Conservation (phyloP, 768 basidiomycete genomes). For the Stropharia rugosoannulata region DNA sequence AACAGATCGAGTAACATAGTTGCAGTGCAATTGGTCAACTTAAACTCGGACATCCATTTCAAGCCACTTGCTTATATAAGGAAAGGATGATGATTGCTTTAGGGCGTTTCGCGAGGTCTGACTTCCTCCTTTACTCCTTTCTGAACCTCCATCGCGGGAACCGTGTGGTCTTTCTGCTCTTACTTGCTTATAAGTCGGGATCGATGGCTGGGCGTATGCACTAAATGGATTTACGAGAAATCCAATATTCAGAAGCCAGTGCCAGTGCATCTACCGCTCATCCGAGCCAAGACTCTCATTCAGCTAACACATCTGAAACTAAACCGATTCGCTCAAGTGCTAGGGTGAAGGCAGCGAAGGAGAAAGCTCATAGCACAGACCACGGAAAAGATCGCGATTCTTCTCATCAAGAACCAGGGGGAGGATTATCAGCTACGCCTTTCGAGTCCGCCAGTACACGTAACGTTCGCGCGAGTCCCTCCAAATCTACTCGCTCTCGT, state of each 20-base stretch:
- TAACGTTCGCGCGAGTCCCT: conserved; percentile 42
- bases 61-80: conserved; percentile 51
- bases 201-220: conserved; percentile 87
- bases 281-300: conserved; percentile 35
- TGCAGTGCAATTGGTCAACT: too few relatives aligned
- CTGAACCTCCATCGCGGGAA: conserved; percentile 27
- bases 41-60: conserved; percentile 10
- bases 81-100: conserved; percentile 32
- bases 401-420: conserved; percentile 30
- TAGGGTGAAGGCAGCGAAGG: conserved; percentile 72
- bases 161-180: conserved; percentile 26
- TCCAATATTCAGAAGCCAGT: conserved; percentile 69
- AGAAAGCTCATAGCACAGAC: conserved; percentile 61
- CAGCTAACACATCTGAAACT: conserved; percentile 44
- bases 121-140: conserved; percentile 29
- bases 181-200: conserved; percentile 39
- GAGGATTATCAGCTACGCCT: conserved; percentile 28
- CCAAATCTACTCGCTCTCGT: conserved; percentile 52
- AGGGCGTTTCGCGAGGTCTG: conserved; percentile 33
- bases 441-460: conserved; percentile 35
- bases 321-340: conserved; percentile 72
- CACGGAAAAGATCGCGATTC: conserved; percentile 55
- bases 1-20: too few relatives aligned
- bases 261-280: conserved; percentile 53
- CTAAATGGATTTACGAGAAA: conserved; percentile 91